Percentiles rank a stretch among this genome's conserved stretches.
Conservation (phyloP, 1,284 basidiomycete genomes). For the Phylloboletellus chloephorus region DNA sequence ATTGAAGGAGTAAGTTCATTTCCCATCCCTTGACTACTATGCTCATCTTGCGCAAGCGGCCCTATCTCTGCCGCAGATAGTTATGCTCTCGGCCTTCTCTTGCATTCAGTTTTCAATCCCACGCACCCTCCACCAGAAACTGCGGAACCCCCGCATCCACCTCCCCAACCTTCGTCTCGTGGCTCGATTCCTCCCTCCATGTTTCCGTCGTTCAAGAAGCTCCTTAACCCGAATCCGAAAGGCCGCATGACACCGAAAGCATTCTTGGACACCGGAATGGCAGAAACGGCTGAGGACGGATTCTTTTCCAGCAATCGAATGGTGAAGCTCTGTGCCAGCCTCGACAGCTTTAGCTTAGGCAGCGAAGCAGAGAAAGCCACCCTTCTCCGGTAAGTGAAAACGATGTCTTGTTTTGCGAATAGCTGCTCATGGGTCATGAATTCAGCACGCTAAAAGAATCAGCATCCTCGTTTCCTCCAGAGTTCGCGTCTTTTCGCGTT, state of each 20-base stretch:
- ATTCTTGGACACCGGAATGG: slow-evolving; percentile 80
- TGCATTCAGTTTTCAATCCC: slow-evolving; percentile 85
- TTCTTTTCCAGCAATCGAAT: slow-evolving; percentile 86
- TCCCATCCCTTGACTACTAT: background rate
- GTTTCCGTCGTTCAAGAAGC: slow-evolving; percentile 80
- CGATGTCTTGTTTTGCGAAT: background rate
- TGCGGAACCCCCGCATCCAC: slow-evolving; percentile 63
- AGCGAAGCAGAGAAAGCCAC: slow-evolving; percentile 77
- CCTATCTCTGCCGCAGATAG: slow-evolving; percentile 74
- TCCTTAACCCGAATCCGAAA: slow-evolving; percentile 85
- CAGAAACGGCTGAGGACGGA: slow-evolving; percentile 56
- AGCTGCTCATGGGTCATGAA: background rate
- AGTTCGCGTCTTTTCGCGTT: slow-evolving; percentile 83
- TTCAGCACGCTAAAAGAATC: slow-evolving; percentile 75
- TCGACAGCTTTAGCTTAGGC: slow-evolving; percentile 84
- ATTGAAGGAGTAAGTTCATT: slow-evolving; percentile 67
- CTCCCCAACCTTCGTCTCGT: slow-evolving; percentile 66
- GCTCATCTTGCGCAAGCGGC: slow-evolving; percentile 41
- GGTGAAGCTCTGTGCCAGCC: slow-evolving; percentile 77
- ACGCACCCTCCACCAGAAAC: slow-evolving; percentile 65
- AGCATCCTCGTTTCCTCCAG: slow-evolving; percentile 73
- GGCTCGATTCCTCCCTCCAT: slow-evolving; percentile 75
- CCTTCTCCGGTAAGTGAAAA: slow-evolving; percentile 60
- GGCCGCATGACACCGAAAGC: slow-evolving; percentile 69
- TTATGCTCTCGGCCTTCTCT: slow-evolving; percentile 81